Base-by-base conservation (phyloP, 2,329 filamentous ascomycete genomes). In the Monosporascus sp. region DNA sequence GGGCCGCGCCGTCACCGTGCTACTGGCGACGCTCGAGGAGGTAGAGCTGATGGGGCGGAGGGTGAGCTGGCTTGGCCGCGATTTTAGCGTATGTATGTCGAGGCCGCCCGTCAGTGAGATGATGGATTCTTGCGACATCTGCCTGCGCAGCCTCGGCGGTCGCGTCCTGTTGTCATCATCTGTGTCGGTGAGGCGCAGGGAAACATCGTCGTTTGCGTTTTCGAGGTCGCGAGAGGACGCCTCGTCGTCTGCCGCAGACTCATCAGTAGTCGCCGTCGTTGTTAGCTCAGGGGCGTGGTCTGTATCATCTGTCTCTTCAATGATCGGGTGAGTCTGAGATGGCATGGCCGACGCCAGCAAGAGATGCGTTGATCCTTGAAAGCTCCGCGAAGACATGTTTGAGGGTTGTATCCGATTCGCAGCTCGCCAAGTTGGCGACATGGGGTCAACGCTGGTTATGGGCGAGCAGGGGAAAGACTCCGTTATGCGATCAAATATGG, bases 61-160 rank as follows among this genome's bases (percentile, higher is more conserved):
- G 22, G 85, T 82, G 54, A 94, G 79, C 63, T 95, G 89, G 37
- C 88, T 89, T 0, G 90, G 89, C 4, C 88, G 82, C 1, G 80
- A 79, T 62, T 87, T 85, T 5, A 95, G 77, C 0, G 88, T 91
- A 67, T 96, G 91, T 48, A 96, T 95, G 65, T 97, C 93, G 68
- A 96, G 86, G 2, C 91, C 91, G 4, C 90, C 91, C 0, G 86
- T 83, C 2, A 96, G 80, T 0, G 92, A 97, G 60, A 97, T 81
- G 56, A 97, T 85, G 18, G 90, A 96, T 67, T 97, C 92, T 61
- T 96, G 90, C 1, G 92, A 96, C 2, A 84, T 67, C 3, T 84
- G 79, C 35, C 87, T 85, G 41, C 83, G 87, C 4, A 92, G 70
- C 2, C 70, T 69, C 50, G 72, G 74, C 52, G 68, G 69, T 60